Percentiles rank a stretch among this genome's conserved stretches.
phyloP scores from a whole-genome alignment of 2,329 filamentous ascomycete genomes.

The Coniochaeta hoffmannii region DNA sequence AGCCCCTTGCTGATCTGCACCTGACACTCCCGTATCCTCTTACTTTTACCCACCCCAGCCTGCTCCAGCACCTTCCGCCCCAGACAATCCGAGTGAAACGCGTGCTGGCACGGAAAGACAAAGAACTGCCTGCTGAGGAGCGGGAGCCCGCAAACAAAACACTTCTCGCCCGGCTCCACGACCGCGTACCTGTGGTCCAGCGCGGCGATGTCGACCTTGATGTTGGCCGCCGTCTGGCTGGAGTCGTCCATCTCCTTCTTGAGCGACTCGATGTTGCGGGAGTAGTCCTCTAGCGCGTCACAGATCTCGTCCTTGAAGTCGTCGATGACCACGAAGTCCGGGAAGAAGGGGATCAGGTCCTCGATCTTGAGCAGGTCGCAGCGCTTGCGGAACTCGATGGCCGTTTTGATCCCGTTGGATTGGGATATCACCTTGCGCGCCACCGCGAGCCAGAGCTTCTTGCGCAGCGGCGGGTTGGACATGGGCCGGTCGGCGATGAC shows the following conservation, averaged over 20 bases:
- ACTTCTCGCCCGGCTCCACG: constrained; percentile 91
- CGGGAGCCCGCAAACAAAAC: constrained; percentile 80
- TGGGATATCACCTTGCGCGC: constrained; percentile 89
- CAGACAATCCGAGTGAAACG: constrained; percentile 93
- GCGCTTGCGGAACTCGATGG: constrained; percentile 86
- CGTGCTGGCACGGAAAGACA: constrained; percentile 96
- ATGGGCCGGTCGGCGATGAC: constrained; percentile 82
- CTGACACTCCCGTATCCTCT: constrained; percentile 80
- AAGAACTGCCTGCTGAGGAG: constrained; percentile 90
- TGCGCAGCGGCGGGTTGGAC: constrained; percentile 71
- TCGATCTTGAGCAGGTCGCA: constrained; percentile 92
- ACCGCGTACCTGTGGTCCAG: constrained; percentile 90
- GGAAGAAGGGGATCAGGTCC: constrained; percentile 96
- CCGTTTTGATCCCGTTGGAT: constrained; percentile 80
- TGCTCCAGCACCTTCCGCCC: constrained; percentile 80
- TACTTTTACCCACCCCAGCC: constrained; percentile 65
- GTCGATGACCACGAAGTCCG: constrained; percentile 96
- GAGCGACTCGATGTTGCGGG: constrained; percentile 77
- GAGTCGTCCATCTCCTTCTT: constrained; percentile 96
- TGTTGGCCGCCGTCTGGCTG: constrained; percentile 79
- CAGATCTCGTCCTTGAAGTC: constrained; percentile 99
- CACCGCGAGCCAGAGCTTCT: constrained; percentile 92
- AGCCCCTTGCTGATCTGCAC: constrained; percentile 72
- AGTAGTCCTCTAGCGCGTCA: constrained; percentile 85
- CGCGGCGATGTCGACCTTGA: constrained; percentile 79